Evolutionary conservation across 2,329 filamentous ascomycete genomes (phyloP).

Genomic region (Monilinia aucupariae): DNA sequence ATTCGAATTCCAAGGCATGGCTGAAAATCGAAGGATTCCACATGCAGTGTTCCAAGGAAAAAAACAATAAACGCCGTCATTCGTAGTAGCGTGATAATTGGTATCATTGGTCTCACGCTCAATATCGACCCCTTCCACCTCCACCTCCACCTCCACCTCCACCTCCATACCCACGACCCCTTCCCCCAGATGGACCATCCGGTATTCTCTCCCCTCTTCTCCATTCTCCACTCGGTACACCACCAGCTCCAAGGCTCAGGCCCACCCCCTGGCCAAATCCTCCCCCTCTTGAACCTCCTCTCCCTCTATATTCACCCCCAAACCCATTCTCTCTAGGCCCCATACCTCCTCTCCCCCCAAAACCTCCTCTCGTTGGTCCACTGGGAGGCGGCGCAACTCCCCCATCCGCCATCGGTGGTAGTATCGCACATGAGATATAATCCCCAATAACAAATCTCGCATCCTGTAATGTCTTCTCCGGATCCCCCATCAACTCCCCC

Average conservation of each 20-base stretch:
- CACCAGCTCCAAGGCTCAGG: constrained; percentile 34
- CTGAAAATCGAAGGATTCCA: not conserved
- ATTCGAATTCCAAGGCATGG: not conserved
- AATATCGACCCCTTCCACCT: constrained; percentile 40
- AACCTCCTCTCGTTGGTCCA: constrained; percentile 37
- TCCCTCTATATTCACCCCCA: constrained; percentile 34
- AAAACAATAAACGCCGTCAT: not conserved
- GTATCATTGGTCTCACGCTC: constrained; percentile 22
- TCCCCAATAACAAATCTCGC: constrained; percentile 83
- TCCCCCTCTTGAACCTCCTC: constrained; percentile 37
- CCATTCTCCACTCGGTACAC: constrained; percentile 54
- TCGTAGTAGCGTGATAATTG: constrained; percentile 10
- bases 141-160: constrained; percentile 45
- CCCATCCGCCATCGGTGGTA: constrained; percentile 70
- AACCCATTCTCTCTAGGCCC: constrained; percentile 37
- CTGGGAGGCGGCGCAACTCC: constrained; percentile 60
- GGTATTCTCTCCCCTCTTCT: constrained; percentile 59
- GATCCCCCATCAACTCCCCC: constrained; percentile 49
- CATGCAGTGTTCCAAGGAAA: not conserved
- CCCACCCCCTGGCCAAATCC: constrained; percentile 40
- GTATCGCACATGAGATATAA: constrained; percentile 75
- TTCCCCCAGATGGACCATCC: constrained; percentile 41
- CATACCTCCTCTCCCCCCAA: constrained; percentile 37
- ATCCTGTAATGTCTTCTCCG: constrained; percentile 69
- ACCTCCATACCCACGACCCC: constrained; percentile 44